These are phyloP conservation scores for Blepharisma undulans DNA, from an alignment of 169 alveolate species.

Conservation along the genomic window DNA sequence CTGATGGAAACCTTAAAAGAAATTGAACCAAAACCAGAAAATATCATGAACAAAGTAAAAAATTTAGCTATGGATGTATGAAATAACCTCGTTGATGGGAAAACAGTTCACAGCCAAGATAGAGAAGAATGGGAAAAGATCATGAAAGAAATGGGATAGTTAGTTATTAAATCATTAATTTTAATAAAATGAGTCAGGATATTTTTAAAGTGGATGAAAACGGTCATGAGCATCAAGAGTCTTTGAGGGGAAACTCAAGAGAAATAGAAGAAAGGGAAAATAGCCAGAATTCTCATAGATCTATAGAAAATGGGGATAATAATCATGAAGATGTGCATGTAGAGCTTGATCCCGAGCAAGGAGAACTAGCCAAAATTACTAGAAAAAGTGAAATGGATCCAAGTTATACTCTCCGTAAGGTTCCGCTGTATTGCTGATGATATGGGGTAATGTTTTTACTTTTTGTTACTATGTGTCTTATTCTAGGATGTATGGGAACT, in stretches of 20 bases:
- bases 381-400: background rate
- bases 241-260: background rate
- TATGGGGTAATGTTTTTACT: background rate
- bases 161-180: background rate
- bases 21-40: background rate
- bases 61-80: background rate
- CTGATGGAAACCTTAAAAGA: background rate
- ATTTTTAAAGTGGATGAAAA: background rate
- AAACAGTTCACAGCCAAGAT: background rate
- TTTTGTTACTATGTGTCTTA: background rate
- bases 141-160: background rate
- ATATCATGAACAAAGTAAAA: background rate
- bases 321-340: background rate
- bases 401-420: background rate
- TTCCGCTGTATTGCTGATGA: background rate
- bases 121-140: constrained; percentile 8
- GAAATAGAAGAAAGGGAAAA: background rate
- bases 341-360: background rate
- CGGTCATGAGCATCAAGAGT: background rate
- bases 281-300: background rate
- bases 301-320: background rate
- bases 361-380: background rate
- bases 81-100: background rate
- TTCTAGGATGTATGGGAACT: constrained; percentile 8
- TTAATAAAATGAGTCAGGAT: background rate